These are phyloP conservation scores for Pestalotiopsis sp. DNA, from an alignment of 2,329 filamentous ascomycete genomes.

Conservation along the genomic window DNA sequence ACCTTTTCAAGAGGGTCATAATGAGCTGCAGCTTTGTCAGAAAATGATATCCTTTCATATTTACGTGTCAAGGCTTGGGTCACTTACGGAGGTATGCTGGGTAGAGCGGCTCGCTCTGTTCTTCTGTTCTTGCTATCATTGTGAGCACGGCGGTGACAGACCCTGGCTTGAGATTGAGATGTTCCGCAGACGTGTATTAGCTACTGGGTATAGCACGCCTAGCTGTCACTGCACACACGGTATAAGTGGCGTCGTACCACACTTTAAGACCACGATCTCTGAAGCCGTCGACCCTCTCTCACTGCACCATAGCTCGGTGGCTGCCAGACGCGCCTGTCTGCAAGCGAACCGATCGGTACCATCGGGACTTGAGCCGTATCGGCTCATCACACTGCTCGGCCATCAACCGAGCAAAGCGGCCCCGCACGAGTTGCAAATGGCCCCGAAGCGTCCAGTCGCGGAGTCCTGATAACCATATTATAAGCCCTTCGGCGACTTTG, in stretches of 20 bases:
- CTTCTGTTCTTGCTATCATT: neutral
- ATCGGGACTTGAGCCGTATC: neutral
- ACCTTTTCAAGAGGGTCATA: constrained; percentile 29
- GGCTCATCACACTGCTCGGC: neutral
- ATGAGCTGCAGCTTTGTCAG: constrained; percentile 14
- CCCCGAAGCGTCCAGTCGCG: neutral
- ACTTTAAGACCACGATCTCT: neutral
- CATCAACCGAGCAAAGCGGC: neutral
- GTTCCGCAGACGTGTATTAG: neutral
- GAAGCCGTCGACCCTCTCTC: neutral
- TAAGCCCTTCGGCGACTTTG: neutral
- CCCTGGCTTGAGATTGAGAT: neutral
- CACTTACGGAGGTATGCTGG: neutral
- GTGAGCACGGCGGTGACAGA: neutral
- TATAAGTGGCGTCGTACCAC: neutral
- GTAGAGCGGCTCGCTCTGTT: neutral
- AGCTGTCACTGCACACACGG: neutral
- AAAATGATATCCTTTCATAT: neutral
- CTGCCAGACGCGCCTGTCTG: neutral
- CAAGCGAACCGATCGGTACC: neutral
- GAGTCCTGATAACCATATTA: neutral
- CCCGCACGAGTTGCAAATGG: neutral
- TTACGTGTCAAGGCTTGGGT: neutral
- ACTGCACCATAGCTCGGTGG: neutral
- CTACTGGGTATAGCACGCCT: neutral